Conservation (phyloP, 352 stramenopile species). For the Phytophthora vignae region DNA sequence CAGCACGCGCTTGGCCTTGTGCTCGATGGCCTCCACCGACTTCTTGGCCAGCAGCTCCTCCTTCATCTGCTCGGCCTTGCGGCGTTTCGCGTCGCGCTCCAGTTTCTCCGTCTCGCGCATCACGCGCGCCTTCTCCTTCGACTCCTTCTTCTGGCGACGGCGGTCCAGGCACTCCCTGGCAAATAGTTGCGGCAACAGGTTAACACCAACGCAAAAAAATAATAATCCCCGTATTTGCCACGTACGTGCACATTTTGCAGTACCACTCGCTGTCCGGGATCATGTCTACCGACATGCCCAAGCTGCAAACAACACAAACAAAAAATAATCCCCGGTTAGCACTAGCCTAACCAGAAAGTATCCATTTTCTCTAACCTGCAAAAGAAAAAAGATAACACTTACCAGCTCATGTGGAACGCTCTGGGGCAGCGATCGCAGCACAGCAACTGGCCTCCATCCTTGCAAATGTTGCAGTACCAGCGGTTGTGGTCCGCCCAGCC, state of each 20-base stretch:
- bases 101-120: slow-evolving; percentile 85
- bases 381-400: slow-evolving; percentile 11
- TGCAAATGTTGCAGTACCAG: slow-evolving; percentile 93
- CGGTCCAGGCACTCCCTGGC: slow-evolving; percentile 81
- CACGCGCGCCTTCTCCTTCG: slow-evolving; percentile 77
- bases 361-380: slow-evolving; percentile 2
- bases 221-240: slow-evolving; percentile 18
- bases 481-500: slow-evolving; percentile 89
- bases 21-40: slow-evolving; percentile 82
- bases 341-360: slow-evolving; percentile 9
- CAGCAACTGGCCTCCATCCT: slow-evolving; percentile 88
- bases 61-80: slow-evolving; percentile 70
- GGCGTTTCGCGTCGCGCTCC: slow-evolving; percentile 74
- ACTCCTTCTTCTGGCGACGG: slow-evolving; percentile 77
- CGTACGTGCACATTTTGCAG: slow-evolving; percentile 89
- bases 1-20: slow-evolving; percentile 85
- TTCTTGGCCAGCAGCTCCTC: slow-evolving; percentile 79
- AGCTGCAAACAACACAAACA: slow-evolving; percentile 39
- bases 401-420: slow-evolving; percentile 94
- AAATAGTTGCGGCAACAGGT: slow-evolving; percentile 1
- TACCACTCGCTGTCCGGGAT: slow-evolving; percentile 89
- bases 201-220: neutral
- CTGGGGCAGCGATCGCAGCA: slow-evolving; percentile 93
- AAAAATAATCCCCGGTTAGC: neutral
- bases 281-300: slow-evolving; percentile 78